A percentile compares a stretch with the other conserved stretches of the same genome.
These are phyloP conservation scores for Diaporthe caulivora DNA, from an alignment of 2,329 filamentous ascomycete species.

Conservation along the genomic window DNA sequence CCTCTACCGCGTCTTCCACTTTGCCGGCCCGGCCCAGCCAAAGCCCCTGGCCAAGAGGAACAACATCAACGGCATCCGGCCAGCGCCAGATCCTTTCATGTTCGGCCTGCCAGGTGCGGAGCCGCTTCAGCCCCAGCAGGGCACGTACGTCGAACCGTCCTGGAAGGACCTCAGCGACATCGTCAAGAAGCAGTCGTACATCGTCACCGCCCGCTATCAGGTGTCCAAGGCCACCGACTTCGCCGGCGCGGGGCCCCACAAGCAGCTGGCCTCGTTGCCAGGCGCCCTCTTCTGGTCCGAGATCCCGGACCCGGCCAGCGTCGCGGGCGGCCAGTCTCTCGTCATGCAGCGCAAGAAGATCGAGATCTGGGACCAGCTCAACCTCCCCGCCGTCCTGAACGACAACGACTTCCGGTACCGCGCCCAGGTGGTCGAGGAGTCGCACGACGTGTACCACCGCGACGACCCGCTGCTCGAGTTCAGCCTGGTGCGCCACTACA, in stretches of 20 bases:
- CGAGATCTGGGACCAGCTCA: constrained; percentile 66
- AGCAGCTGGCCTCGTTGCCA: constrained; percentile 38
- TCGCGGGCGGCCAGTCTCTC: constrained; percentile 53
- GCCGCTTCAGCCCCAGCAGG: not conserved
- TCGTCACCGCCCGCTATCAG: constrained; percentile 68
- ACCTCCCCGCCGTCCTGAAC: constrained; percentile 60
- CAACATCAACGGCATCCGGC: constrained; percentile 40
- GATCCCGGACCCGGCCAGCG: constrained; percentile 66
- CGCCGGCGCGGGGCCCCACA: constrained; percentile 50
- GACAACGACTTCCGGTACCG: constrained; percentile 67
- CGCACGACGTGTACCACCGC: constrained; percentile 62
- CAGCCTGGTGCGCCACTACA: constrained; percentile 62
- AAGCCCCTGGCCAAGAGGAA: constrained; percentile 40
- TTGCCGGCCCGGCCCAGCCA: constrained; percentile 55
- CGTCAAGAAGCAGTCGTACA: constrained; percentile 67
- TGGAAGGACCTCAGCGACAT: constrained; percentile 70
- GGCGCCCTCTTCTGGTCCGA: constrained; percentile 71
- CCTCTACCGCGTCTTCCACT: constrained; percentile 66
- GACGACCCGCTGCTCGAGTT: constrained; percentile 64
- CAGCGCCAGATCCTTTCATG: constrained; percentile 34
- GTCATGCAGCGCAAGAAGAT: constrained; percentile 67
- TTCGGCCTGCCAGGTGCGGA: constrained; percentile 35
- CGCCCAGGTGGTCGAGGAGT: constrained; percentile 66
- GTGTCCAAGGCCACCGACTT: constrained; percentile 62
- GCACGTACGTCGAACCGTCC: constrained; percentile 16